Percentiles rank a stretch among this genome's conserved stretches.
Evolutionary conservation across 371 early-diverging fungal species (phyloP).

Genomic region (Rhizopus microsporus): DNA sequence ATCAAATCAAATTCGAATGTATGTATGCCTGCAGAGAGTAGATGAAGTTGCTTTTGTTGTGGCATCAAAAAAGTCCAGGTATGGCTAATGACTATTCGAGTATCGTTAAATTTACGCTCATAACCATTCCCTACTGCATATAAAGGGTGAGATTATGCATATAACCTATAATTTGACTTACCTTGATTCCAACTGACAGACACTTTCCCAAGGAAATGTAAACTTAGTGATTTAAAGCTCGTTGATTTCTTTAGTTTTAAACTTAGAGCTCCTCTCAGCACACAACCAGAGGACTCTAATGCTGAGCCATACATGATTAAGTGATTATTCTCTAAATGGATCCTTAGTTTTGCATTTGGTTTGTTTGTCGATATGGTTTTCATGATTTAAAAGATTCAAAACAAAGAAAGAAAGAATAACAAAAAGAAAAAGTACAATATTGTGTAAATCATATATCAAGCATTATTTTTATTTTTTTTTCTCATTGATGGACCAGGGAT

Average conservation of each 20-base stretch:
- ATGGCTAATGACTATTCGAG: conserved; percentile 25
- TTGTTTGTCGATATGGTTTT: conserved; percentile 6
- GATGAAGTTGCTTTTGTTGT: conserved; percentile 3
- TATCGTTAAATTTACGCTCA: conserved; percentile 24
- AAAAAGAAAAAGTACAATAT: conserved; percentile 5
- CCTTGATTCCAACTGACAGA: conserved; percentile 31
- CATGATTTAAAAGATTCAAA: conserved; percentile 5
- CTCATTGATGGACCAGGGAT: conserved; percentile 7
- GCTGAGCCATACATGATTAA: conserved; percentile 36
- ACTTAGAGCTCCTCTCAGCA: conserved; percentile 30
- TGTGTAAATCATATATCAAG: background rate
- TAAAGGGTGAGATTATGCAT: background rate
- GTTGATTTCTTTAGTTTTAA: conserved; percentile 24
- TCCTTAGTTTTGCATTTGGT: conserved; percentile 22
- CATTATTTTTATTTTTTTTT: conserved; percentile 12
- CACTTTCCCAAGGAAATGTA: conserved; percentile 27
- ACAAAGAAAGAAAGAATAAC: conserved; percentile 7
- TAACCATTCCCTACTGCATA: conserved; percentile 23
- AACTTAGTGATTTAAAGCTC: conserved; percentile 20
- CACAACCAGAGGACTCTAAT: conserved; percentile 36
- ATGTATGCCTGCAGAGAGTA: conserved; percentile 24
- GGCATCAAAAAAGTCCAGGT: conserved; percentile 33
- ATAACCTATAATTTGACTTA: conserved; percentile 13
- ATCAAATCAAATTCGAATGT: conserved; percentile 36
- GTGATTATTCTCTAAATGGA: conserved; percentile 31